phyloP scores from a whole-genome alignment of 176 grass and related monocot genomes.

The Elymus sibiricus region DNA sequence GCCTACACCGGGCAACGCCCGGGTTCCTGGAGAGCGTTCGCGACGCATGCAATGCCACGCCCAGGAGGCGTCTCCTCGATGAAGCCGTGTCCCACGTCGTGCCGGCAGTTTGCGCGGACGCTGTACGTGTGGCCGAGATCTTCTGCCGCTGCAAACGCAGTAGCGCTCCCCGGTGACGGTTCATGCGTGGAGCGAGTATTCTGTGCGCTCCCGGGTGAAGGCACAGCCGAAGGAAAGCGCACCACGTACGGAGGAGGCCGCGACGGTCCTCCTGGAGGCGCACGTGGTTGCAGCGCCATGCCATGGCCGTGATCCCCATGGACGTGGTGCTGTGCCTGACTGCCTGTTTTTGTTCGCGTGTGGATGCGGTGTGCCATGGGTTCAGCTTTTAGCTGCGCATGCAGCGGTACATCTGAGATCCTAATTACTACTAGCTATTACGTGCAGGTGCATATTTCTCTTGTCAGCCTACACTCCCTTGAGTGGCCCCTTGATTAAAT shows the following conservation, averaged over 20 bases:
- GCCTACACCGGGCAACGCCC: constrained; percentile 41
- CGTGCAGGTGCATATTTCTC: not conserved
- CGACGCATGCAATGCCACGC: constrained; percentile 13
- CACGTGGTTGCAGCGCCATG: constrained; percentile 41
- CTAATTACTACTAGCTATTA: not conserved
- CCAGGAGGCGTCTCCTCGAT: no score
- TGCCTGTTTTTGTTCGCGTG: constrained; percentile 38
- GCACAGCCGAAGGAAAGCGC: not conserved
- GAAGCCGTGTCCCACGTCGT: no score
- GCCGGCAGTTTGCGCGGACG: no score
- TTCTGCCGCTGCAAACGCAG: no score
- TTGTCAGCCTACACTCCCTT: no score
- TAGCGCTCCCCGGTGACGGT: not conserved
- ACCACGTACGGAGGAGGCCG: not conserved
- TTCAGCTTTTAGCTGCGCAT: constrained; percentile 47
- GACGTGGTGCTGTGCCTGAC: constrained; percentile 49
- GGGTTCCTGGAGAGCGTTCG: constrained; percentile 50
- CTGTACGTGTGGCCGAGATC: no score
- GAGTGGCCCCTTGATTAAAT: no score
- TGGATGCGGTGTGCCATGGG: constrained; percentile 69
- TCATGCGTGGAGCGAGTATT: not conserved
- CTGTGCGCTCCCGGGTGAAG: not conserved
- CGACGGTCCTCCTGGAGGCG: not conserved
- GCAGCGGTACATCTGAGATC: not conserved
- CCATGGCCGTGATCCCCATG: constrained; percentile 40